These are phyloP conservation scores for Sambucus nigra DNA, from an alignment of 129 eudicot genomes.

Conservation along the genomic window DNA sequence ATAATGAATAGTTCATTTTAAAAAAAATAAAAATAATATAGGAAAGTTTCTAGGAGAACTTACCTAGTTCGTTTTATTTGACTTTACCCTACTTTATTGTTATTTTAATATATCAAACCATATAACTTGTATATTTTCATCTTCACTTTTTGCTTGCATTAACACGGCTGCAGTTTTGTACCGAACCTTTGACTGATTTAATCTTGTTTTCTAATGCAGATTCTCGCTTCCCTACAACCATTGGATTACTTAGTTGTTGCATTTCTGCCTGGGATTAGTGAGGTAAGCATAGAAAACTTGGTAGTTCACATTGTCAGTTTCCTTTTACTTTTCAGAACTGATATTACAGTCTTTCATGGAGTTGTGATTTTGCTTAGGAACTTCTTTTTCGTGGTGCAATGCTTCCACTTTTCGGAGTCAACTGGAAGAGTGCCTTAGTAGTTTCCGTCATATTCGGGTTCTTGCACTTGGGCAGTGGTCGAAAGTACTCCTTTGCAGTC, in stretches of 20 bases:
- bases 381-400: slow-evolving; percentile 84
- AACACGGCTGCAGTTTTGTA: background rate
- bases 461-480: slow-evolving; percentile 91
- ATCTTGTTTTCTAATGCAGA: slow-evolving; percentile 35
- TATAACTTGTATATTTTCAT: background rate
- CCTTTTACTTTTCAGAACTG: slow-evolving; percentile 1
- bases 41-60: no score
- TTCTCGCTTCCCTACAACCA: slow-evolving; percentile 68
- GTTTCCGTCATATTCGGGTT: slow-evolving; percentile 77
- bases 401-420: slow-evolving; percentile 63
- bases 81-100: no score
- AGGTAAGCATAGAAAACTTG: slow-evolving; percentile 38
- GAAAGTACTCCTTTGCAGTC: slow-evolving; percentile 71
- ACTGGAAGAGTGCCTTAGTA: slow-evolving; percentile 44
- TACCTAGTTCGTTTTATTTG: no score
- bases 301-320: background rate
- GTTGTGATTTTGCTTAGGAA: slow-evolving; percentile 40
- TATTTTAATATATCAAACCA: background rate
- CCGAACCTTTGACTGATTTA: background rate
- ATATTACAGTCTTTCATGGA: background rate
- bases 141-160: background rate
- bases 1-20: no score
- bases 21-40: no score
- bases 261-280: slow-evolving; percentile 77
- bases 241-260: slow-evolving; percentile 70